These are phyloP conservation scores for Fusarium vanettenii DNA, from an alignment of 2,329 filamentous ascomycete species.

Conservation along the genomic window DNA sequence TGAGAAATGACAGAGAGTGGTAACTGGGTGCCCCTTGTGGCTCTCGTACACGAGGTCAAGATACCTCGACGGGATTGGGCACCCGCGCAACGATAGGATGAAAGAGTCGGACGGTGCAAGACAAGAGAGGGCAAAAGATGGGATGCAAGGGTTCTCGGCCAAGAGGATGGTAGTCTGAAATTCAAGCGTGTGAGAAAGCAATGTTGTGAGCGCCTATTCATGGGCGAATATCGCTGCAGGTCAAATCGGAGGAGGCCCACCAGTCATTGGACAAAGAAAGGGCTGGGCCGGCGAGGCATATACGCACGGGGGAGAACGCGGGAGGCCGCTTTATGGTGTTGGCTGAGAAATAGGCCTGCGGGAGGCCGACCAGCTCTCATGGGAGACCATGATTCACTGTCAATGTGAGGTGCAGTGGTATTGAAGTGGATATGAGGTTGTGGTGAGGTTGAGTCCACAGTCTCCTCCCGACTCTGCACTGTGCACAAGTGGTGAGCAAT, in stretches of 20 bases:
- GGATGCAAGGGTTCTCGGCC: not conserved
- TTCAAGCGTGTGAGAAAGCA: not conserved
- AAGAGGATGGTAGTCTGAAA: not conserved
- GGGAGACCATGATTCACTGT: slow-evolving; percentile 23
- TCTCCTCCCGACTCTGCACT: not conserved
- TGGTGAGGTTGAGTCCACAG: not conserved
- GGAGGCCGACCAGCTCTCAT: slow-evolving; percentile 2
- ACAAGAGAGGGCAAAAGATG: not conserved
- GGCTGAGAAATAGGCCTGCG: not conserved
- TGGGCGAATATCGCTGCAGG: not conserved
- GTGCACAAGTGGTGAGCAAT: not conserved
- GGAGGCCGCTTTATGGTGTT: not conserved
- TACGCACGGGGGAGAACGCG: not conserved
- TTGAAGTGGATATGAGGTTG: not conserved
- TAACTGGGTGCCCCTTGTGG: not conserved
- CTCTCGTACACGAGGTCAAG: not conserved
- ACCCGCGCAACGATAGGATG: not conserved
- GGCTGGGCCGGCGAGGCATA: not conserved
- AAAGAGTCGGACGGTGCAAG: not conserved
- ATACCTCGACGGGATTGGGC: not conserved
- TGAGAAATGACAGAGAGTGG: not conserved
- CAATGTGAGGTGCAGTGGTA: not conserved
- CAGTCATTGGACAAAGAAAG: not conserved
- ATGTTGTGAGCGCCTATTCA: not conserved
- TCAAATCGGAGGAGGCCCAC: slow-evolving; percentile 8